Percentiles rank a stretch among this genome's conserved stretches.
These are phyloP conservation scores for Cinnamomum micranthum DNA, from an alignment of 164 flowering plant genomes.

Conservation along the genomic window DNA sequence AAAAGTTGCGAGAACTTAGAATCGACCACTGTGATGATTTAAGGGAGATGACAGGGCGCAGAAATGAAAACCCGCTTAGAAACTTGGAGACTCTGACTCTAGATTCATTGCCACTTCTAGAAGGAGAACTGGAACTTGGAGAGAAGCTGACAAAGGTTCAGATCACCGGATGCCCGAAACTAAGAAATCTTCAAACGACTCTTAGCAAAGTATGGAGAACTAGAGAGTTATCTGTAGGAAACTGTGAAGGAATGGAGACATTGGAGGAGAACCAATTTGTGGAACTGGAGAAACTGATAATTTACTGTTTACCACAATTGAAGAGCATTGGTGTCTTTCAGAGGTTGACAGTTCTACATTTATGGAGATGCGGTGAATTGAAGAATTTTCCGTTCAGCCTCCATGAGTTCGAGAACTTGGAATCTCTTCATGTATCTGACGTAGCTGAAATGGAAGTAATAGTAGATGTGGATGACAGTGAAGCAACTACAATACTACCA, in stretches of 20 bases:
- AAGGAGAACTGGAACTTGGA: conserved; percentile 5
- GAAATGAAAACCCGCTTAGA: background rate
- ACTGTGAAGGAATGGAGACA: background rate
- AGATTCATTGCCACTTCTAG: conserved; percentile 1
- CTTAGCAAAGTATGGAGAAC: background rate
- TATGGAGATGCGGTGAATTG: conserved; percentile 6
- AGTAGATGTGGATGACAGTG: background rate
- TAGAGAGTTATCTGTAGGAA: background rate
- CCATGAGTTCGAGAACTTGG: background rate
- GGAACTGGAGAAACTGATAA: conserved; percentile 1
- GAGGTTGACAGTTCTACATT: background rate
- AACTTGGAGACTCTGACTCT: background rate
- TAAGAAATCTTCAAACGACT: background rate
- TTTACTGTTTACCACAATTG: background rate
- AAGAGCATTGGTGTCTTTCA: background rate
- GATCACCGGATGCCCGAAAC: background rate
- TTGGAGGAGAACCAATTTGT: background rate
- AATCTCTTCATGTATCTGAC: background rate
- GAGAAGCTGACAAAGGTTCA: background rate
- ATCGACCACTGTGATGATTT: background rate
- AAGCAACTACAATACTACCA: background rate
- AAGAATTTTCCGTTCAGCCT: background rate
- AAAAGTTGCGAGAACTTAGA: background rate
- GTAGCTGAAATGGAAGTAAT: background rate
- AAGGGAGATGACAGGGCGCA: background rate